Base-by-base conservation (phyloP, 352 stramenopile genomes). In the Phytopythium ostracodes region DNA sequence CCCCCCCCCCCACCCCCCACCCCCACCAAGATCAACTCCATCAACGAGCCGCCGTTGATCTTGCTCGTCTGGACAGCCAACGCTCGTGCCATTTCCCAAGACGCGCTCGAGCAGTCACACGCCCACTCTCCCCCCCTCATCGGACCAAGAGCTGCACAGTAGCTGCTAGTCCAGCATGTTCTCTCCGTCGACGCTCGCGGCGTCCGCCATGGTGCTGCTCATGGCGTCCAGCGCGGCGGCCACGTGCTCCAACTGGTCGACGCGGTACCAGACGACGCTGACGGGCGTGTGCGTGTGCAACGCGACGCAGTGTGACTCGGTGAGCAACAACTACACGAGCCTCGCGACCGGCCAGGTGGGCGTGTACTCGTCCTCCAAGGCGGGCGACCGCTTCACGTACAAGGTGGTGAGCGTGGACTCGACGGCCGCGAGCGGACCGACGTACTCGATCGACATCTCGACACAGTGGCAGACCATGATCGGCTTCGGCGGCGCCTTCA, bases 401-500 rank as follows among this genome's bases (percentile, higher is more conserved):
- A 71, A 74, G 56, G 70, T 74, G 20, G 54, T 71, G 36, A 59
- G 46, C 11, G 66, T 79, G 7, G 64, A 72, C 47, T 59, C 63
- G 22, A 69, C 56, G 8, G 58, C 62, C 24, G 64, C 51, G 9
- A 68, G 50, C 31, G 71, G 59, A 35, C 66, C 74, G 24, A 77
- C 76, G 22, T 84, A 77, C 56, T 72, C 68, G 31, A 72, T 89
- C 18, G 77, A 92, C 51, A 62, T 72, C 15, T 70, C 67, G 4
- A 79, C 72, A 27, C 84, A 74, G 61, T 89, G 78, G 59, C 78
- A 97, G 71, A 77, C 81, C 56, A 91, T 97, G 24, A 68, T 88
- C 25, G 89, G 89, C n/a, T 97, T 97, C 64, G 89, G 89, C 14
- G 89, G 87, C 11, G 81, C 87, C 11, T 97, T 97, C 67, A 96